These are phyloP conservation scores for Podosphaera leucotricha DNA, from an alignment of 2,329 filamentous ascomycete species.

Conservation along the genomic window DNA sequence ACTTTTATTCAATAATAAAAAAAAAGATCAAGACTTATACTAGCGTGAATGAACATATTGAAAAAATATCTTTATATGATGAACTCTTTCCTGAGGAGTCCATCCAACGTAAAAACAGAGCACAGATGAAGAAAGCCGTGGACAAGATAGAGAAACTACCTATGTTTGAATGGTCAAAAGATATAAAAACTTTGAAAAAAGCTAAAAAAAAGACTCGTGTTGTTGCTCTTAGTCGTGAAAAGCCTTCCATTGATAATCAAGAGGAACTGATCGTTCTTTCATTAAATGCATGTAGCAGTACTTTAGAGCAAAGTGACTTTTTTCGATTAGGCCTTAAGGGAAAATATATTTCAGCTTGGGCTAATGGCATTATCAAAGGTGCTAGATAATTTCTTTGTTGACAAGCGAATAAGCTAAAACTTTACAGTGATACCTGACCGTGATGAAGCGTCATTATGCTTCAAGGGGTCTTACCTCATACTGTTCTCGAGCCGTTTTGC, in stretches of 20 bases:
- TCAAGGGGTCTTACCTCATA: slow-evolving; percentile 42
- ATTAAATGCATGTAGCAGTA: slow-evolving; percentile 31
- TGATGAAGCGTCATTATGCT: slow-evolving; percentile 36
- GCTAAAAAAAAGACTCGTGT: background rate
- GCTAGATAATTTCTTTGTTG: slow-evolving; percentile 1
- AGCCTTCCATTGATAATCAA: background rate
- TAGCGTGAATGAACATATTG: background rate
- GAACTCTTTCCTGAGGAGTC: slow-evolving; percentile 29
- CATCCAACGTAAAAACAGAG: slow-evolving; percentile 15
- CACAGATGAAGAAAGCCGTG: slow-evolving; percentile 2
- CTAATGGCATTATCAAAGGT: slow-evolving; percentile 35
- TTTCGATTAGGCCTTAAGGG: slow-evolving; percentile 38
- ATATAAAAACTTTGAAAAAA: background rate
- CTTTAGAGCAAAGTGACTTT: slow-evolving; percentile 45
- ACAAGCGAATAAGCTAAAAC: background rate
- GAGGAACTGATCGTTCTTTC: slow-evolving; percentile 20
- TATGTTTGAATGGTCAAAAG: slow-evolving; percentile 10
- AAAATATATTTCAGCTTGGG: slow-evolving; percentile 43
- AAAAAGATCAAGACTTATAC: background rate
- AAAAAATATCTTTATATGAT: slow-evolving; percentile 17
- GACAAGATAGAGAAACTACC: slow-evolving; percentile 10
- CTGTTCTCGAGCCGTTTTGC: slow-evolving; percentile 37
- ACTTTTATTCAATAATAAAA: too few species aligned
- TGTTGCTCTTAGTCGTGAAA: too few species aligned
- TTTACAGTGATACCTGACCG: slow-evolving; percentile 31